phyloP scores from a whole-genome alignment of 345 rosid species.

The Citrus sp. region DNA sequence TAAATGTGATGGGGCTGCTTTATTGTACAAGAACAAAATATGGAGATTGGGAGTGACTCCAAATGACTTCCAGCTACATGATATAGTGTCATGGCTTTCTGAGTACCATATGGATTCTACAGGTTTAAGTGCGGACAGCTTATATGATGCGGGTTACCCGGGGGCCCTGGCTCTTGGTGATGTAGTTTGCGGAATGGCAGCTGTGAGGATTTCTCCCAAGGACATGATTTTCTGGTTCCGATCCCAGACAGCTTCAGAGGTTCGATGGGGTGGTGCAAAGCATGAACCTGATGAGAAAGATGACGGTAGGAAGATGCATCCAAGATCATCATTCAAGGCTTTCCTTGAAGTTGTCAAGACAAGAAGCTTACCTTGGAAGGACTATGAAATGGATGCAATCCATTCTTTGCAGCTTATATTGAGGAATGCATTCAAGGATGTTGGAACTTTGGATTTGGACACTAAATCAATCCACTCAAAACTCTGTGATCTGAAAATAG shows the following conservation, averaged over 20 bases:
- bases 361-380: slow-evolving; percentile 94
- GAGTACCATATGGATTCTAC: slow-evolving; percentile 90
- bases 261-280: slow-evolving; percentile 95
- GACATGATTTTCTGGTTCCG: slow-evolving; percentile 96
- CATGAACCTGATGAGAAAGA: slow-evolving; percentile 78
- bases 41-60: slow-evolving; percentile 80
- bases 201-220: slow-evolving; percentile 72
- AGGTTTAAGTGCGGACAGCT: slow-evolving; percentile 91
- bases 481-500: slow-evolving; percentile 71
- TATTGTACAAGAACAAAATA: slow-evolving; percentile 62
- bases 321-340: slow-evolving; percentile 95
- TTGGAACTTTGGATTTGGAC: slow-evolving; percentile 40
- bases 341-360: slow-evolving; percentile 84
- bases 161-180: slow-evolving; percentile 69
- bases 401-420: slow-evolving; percentile 94
- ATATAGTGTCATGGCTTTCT: slow-evolving; percentile 67
- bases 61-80: slow-evolving; percentile 60
- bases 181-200: slow-evolving; percentile 95
- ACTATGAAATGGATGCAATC: slow-evolving; percentile 95
- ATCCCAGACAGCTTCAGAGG: slow-evolving; percentile 77
- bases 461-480: slow-evolving; percentile 50
- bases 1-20: slow-evolving; percentile 92
- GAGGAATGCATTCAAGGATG: slow-evolving; percentile 74
- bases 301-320: slow-evolving; percentile 86
- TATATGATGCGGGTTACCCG: slow-evolving; percentile 84